These are phyloP conservation scores for Geotrichum macrosporum DNA, from an alignment of 1,139 yeast genomes.

Conservation along the genomic window DNA sequence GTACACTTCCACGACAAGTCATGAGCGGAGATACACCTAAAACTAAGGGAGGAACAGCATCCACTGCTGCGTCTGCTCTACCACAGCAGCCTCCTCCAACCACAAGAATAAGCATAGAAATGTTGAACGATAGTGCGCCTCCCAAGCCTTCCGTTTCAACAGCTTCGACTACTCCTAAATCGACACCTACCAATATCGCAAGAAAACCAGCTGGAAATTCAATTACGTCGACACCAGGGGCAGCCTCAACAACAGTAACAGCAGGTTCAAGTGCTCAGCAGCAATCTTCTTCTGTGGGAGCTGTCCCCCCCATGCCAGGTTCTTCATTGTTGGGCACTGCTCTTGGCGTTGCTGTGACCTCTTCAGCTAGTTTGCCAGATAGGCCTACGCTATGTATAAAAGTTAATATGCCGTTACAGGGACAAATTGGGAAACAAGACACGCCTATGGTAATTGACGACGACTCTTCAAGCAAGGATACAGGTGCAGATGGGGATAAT, in stretches of 20 bases:
- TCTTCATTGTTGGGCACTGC: conserved; percentile 13
- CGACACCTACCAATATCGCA: conserved; percentile 11
- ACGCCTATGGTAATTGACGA: conserved; percentile 6
- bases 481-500: background rate
- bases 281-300: background rate
- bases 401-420: conserved; percentile 19
- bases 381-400: conserved; percentile 14
- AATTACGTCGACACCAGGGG: background rate
- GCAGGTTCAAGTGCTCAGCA: too few relatives aligned
- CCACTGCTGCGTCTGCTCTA: background rate
- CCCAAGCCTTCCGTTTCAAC: conserved; percentile 8
- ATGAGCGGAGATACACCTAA: too few relatives aligned
- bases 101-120: conserved; percentile 19
- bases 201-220: conserved; percentile 2
- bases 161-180: conserved; percentile 1
- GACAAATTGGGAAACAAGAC: conserved; percentile 10
- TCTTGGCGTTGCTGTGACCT: conserved; percentile 16
- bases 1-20: too few relatives aligned
- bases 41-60: too few relatives aligned
- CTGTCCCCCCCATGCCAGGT: conserved; percentile 11
- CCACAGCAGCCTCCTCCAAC: too few relatives aligned
- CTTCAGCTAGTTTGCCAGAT: conserved; percentile 7
- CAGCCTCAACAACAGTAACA: too few relatives aligned
- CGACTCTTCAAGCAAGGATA: conserved; percentile 1
- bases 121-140: conserved; percentile 16